Evolutionary conservation across 441 rosid species (phyloP).

Genomic region (Kokia cookei): DNA sequence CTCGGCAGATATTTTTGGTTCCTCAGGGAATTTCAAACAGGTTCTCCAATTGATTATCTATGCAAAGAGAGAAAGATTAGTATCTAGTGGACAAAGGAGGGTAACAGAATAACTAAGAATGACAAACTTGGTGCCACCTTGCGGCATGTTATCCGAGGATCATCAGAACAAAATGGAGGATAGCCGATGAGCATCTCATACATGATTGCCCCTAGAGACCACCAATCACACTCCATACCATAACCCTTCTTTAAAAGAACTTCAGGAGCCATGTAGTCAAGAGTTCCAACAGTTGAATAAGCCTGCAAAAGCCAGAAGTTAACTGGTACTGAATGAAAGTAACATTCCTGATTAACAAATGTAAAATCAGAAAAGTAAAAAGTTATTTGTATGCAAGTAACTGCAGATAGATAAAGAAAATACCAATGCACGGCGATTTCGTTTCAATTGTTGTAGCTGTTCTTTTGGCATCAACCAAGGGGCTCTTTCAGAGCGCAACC

Average conservation of each 20-base stretch:
- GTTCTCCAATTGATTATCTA: conserved; percentile 90
- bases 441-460: conserved; percentile 75
- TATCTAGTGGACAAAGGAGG: conserved; percentile 15
- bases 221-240: conserved; percentile 97
- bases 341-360: conserved; percentile 9
- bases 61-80: conserved; percentile 13
- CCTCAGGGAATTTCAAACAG: conserved; percentile 93
- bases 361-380: not conserved
- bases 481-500: conserved; percentile 38
- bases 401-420: conserved; percentile 11
- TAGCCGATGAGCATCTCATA: conserved; percentile 92
- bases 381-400: not conserved
- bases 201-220: conserved; percentile 96
- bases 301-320: conserved; percentile 45
- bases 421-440: conserved; percentile 95
- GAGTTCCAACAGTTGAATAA: conserved; percentile 95
- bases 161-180: conserved; percentile 94
- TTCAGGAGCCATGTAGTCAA: conserved; percentile 97
- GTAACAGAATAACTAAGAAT: conserved; percentile 11
- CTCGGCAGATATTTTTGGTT: conserved; percentile 76
- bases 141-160: conserved; percentile 87
- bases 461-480: conserved; percentile 93
- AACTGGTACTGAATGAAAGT: conserved; percentile 2
- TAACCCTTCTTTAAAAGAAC: conserved; percentile 86
- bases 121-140: conserved; percentile 45